These are phyloP conservation scores for Turnera subulata DNA, from an alignment of 345 rosid species.

Conservation along the genomic window DNA sequence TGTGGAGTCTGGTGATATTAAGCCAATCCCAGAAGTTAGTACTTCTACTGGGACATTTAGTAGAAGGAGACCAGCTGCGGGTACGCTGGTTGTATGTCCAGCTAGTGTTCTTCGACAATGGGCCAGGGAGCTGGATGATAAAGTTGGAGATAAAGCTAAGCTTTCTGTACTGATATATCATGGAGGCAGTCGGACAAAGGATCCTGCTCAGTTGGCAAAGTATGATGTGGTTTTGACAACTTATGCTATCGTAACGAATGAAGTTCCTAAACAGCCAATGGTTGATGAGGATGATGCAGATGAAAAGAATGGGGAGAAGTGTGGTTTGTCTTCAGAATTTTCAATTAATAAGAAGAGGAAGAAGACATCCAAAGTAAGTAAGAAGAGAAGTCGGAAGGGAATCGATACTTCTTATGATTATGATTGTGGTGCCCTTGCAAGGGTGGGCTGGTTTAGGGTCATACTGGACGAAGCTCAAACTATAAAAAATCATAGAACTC, in stretches of 20 bases:
- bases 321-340: constrained; percentile 66
- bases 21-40: constrained; percentile 42
- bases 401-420: constrained; percentile 49
- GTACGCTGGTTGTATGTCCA: constrained; percentile 95
- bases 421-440: constrained; percentile 73
- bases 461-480: constrained; percentile 98
- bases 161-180: constrained; percentile 73
- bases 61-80: constrained; percentile 66
- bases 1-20: constrained; percentile 36
- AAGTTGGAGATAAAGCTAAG: constrained; percentile 68
- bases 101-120: constrained; percentile 95
- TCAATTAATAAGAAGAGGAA: constrained; percentile 56
- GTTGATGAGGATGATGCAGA: constrained; percentile 74
- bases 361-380: constrained; percentile 34
- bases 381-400: constrained; percentile 59
- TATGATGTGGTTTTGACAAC: constrained; percentile 94
- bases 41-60: constrained; percentile 43
- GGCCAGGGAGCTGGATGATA: constrained; percentile 87
- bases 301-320: constrained; percentile 55
- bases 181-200: constrained; percentile 85
- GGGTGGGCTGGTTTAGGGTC: constrained; percentile 78
- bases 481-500: constrained; percentile 95
- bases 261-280: constrained; percentile 85
- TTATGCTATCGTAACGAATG: constrained; percentile 77
- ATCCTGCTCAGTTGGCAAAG: constrained; percentile 75